Evolutionary conservation across 805 yeast genomes (phyloP).

Genomic region (Ogataea wickerhamii): DNA sequence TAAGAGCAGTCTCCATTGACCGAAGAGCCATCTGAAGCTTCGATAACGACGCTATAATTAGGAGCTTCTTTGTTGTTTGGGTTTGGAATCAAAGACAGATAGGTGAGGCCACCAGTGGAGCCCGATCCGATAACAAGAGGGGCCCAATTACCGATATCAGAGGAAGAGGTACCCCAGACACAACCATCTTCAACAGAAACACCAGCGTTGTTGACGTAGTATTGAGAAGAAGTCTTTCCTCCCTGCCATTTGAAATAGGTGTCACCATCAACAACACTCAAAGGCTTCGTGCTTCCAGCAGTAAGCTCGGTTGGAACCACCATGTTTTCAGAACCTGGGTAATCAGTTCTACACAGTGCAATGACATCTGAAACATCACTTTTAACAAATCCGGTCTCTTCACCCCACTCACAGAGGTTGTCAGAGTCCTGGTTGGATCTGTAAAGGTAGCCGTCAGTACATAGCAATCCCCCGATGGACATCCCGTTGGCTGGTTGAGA

Average conservation of each 20-base stretch:
- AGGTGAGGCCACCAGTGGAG: slow-evolving; percentile 64
- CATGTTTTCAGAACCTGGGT: slow-evolving; percentile 99
- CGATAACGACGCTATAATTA: slow-evolving; percentile 49
- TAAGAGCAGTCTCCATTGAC: slow-evolving; percentile 41
- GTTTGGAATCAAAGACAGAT: slow-evolving; percentile 90
- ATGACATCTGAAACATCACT: slow-evolving; percentile 61
- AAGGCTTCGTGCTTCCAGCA: slow-evolving; percentile 61
- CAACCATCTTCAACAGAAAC: slow-evolving; percentile 87
- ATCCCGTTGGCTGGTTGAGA: slow-evolving; percentile 84
- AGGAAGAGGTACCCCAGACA: slow-evolving; percentile 80
- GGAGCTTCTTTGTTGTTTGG: slow-evolving; percentile 75
- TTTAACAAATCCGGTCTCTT: slow-evolving; percentile 61
- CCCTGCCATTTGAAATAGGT: slow-evolving; percentile 82
- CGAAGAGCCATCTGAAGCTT: slow-evolving; percentile 34
- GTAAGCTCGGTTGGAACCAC: slow-evolving; percentile 82
- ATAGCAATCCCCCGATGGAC: slow-evolving; percentile 88
- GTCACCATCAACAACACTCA: slow-evolving; percentile 77
- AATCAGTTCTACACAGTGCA: slow-evolving; percentile 96
- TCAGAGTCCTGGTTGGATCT: slow-evolving; percentile 65
- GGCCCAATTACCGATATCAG: slow-evolving; percentile 96
- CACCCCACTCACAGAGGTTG: slow-evolving; percentile 87
- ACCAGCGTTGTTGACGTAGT: slow-evolving; percentile 97
- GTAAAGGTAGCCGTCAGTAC: slow-evolving; percentile 82
- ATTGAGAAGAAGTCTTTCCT: slow-evolving; percentile 84
- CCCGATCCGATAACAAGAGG: slow-evolving; percentile 96